Evolutionary conservation across 148 eudicot species (phyloP), one percentile per base, ranked within the genome.

Genomic region (Simmondsia chinensis): DNA sequence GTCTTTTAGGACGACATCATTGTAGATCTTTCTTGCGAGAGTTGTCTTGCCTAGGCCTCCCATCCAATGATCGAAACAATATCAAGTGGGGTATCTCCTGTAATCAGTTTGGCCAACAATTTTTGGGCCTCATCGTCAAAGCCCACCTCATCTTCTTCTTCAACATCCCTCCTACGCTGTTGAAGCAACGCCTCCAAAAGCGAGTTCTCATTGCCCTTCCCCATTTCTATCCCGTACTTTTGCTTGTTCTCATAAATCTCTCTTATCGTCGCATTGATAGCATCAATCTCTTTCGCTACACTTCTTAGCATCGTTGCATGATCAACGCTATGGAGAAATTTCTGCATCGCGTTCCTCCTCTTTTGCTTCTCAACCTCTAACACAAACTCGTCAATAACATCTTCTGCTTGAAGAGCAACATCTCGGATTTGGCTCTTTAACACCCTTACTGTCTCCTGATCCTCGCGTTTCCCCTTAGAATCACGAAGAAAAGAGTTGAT

Each of bases 31-130:
- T 32, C 48, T 57, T 10, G 72, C 77, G 13, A 71, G 22, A 0
- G 77, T 71, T 7, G 77, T 71, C 54, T 66, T 71, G 2, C 77
- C 77, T 1, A 71, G 61, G 1, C 77, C 72, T 1, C 64, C 61
- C 77, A 71, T 71, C 77, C 77, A 9, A 71, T 48, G 5, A 71
- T 61, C n/a, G 75, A 55, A 12, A 70, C 11, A 9, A 65, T 48
- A 23, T 64, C 60, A 1, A 64, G 46, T 3, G 37, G 40, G 0
- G 28, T 28, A 5, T 53, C 17, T 16, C 59, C 66, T 30, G 29
- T 47, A 0, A 24, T 65, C 16, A 74, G 63, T 21, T 20, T 33
- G 13, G 42, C 19, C 4, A 54, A 42, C n/a, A 70, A 17, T 1
- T 7, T 37, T 29, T 54, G 8, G 1, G 63, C 56, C 35, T 39